Conservation (phyloP, 352 stramenopile genomes). For the Globisporangium echinulatum region DNA sequence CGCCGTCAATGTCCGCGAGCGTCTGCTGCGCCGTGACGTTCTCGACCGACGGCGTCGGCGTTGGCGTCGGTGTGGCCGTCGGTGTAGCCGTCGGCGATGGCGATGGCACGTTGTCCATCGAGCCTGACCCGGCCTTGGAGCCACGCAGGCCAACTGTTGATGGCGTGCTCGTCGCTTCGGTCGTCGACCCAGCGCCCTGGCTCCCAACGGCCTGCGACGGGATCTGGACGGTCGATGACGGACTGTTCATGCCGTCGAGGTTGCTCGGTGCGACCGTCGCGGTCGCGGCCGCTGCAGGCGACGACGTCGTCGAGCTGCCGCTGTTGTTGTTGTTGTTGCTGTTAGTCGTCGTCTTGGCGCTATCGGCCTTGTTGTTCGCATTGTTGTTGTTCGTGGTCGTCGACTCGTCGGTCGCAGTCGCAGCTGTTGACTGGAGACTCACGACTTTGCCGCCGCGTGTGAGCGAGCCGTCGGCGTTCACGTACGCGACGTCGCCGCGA, state of each 20-base stretch:
- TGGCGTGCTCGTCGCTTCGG: background rate
- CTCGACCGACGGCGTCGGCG: conserved; percentile 5
- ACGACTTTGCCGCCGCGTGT: conserved; percentile 37
- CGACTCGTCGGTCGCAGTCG: background rate
- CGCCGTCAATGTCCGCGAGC: conserved; percentile 27
- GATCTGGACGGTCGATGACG: background rate
- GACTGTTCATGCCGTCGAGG: conserved; percentile 1
- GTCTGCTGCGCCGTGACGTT: conserved; percentile 23
- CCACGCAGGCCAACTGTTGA: conserved; percentile 4
- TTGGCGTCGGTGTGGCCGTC: conserved; percentile 1
- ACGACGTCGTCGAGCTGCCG: background rate
- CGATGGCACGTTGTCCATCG: conserved; percentile 5
- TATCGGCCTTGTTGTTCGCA: conserved; percentile 2
- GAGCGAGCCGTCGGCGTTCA: conserved; percentile 63
- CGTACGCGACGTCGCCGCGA: conserved; percentile 53
- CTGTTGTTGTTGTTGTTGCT: conserved; percentile 10
- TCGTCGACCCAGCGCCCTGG: background rate
- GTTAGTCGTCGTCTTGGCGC: background rate
- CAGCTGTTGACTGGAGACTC: background rate
- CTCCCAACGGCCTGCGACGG: conserved; percentile 8
- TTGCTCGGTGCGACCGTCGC: conserved; percentile 8
- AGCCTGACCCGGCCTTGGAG: conserved; percentile 7
- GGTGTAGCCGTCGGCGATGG: conserved; percentile 1
- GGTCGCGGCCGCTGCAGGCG: background rate
- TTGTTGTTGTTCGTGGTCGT: conserved; percentile 14